Evolutionary conservation across 2,329 filamentous ascomycete species (phyloP), one percentile per base, ranked within the genome.

Genomic region (Pseudogymnoascus sp.): DNA sequence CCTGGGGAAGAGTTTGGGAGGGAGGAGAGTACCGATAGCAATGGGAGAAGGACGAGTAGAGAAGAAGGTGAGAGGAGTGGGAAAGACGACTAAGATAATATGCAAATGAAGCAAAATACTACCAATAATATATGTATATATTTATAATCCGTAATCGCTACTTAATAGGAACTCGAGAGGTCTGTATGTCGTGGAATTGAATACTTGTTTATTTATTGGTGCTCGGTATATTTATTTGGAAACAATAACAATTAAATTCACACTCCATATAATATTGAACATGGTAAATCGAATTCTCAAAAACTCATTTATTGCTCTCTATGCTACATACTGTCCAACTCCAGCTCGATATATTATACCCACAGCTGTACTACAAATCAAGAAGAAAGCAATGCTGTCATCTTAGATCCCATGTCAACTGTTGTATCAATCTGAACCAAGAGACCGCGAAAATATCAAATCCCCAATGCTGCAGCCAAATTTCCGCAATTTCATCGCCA

Each of bases 1-100:
- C 62, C 62, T 33, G 62, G 65, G 19, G 31, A 33, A n/a, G 33
- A 61, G 16, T 16, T 26, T 44, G 53, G 65, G 33, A 61, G 59
- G 26, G 59, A 61, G 33, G 16, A 6, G n/a, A 61, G 59, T 13
- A 44, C 7, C 26, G 59, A 31, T n/a, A 61, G 38, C 5, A 11
- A 61, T 26, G 16, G 33, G 44, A 59, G n/a, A 61, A 24, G 38
- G 21, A 59, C 4, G 29, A 40, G 16, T n/a, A 50, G n/a, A 33
- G 38, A 38, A 33, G 37, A 16, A 8, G 38, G 11, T 47, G 40
- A 21, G 44, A 62, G 37, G 50, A 59, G 56, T 65, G 29, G 29
- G 38, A 33, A 44, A 59, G 29, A 14, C 5, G 44, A 33, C 5
- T 62, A 14, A 62, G 31, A 50, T 62, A 62, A 59, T 59, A 62